Conservation (phyloP, 2,329 filamentous ascomycete species). For the Neocatenulostroma microsporum region DNA sequence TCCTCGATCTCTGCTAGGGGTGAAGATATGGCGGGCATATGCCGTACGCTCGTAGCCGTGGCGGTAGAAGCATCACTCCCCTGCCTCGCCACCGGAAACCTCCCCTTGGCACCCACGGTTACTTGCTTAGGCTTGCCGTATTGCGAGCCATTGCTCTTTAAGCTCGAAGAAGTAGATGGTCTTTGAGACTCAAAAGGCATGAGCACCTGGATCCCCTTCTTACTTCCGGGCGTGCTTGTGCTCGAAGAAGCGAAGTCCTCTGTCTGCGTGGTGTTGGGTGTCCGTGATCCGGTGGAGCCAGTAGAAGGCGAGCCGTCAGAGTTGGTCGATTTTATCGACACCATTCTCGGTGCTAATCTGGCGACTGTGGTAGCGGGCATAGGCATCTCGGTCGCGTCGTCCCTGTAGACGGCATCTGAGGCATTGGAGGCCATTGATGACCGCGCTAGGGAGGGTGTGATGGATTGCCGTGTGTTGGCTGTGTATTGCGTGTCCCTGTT, state of each 20-base stretch:
- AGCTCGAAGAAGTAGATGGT: conserved; percentile 25
- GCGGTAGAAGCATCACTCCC: conserved; percentile 16
- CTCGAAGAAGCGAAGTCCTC: conserved; percentile 2
- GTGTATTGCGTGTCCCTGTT: conserved; percentile 32
- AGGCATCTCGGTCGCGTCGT: conserved; percentile 73
- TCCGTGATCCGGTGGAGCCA: no score
- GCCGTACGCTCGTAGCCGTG: conserved; percentile 11
- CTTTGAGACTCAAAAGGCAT: conserved; percentile 29
- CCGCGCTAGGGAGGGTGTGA: conserved; percentile 42
- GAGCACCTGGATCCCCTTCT: conserved; percentile 27
- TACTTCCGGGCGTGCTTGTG: conserved; percentile 8
- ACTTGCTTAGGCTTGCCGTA: conserved; percentile 40
- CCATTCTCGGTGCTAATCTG: conserved; percentile 80
- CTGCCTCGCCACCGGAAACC: conserved; percentile 24
- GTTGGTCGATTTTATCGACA: conserved; percentile 64
- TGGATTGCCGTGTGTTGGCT: conserved; percentile 39
- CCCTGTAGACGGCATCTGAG: conserved; percentile 93
- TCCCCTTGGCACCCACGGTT: conserved; percentile 32
- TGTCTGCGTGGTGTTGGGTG: not conserved
- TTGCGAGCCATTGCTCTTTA: conserved; percentile 31
- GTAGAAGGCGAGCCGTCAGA: conserved; percentile 7
- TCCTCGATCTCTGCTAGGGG: conserved; percentile 21
- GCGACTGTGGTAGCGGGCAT: conserved; percentile 78
- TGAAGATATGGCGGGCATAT: conserved; percentile 24
- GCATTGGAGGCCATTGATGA: conserved; percentile 73